Evolutionary conservation across 2,329 filamentous ascomycete genomes (phyloP).

Genomic region (Exophiala aquamarina): DNA sequence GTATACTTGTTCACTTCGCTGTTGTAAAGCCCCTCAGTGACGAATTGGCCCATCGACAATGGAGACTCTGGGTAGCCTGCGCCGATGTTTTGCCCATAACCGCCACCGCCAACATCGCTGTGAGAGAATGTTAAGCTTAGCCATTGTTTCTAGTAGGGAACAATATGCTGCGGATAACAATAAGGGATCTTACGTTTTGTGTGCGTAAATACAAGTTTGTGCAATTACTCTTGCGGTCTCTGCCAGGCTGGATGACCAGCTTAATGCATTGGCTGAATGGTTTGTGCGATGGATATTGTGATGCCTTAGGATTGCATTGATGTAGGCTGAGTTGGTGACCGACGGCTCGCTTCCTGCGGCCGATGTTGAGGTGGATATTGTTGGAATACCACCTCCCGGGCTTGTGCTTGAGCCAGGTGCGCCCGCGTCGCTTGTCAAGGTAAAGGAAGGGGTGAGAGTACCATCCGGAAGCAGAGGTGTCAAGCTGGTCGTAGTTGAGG

Average conservation of each 20-base stretch:
- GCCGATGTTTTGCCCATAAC: conserved; percentile 91
- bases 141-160: too few relatives aligned
- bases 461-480: not conserved
- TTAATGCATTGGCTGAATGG: conserved; percentile 67
- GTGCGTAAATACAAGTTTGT: conserved; percentile 66
- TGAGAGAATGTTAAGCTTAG: not conserved
- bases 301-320: conserved; percentile 53
- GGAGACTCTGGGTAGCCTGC: conserved; percentile 51
- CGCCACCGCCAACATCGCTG: conserved; percentile 54
- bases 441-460: not conserved
- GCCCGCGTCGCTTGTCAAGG: not conserved
- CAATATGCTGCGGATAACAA: too few relatives aligned
- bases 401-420: too few relatives aligned
- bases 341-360: conserved; percentile 7
- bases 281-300: conserved; percentile 87
- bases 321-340: conserved; percentile 23
- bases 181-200: conserved; percentile 76
- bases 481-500: not conserved
- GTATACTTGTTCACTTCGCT: conserved; percentile 63
- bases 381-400: too few relatives aligned
- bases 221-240: conserved; percentile 64
- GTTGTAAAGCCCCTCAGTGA: conserved; percentile 87
- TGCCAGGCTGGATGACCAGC: conserved; percentile 66
- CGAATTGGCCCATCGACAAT: conserved; percentile 57
- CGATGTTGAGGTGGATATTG: not conserved